A percentile compares a stretch with the other conserved stretches of the same genome.
Conservation (phyloP, 768 basidiomycete species). For the Pleurotus cornucopiae region DNA sequence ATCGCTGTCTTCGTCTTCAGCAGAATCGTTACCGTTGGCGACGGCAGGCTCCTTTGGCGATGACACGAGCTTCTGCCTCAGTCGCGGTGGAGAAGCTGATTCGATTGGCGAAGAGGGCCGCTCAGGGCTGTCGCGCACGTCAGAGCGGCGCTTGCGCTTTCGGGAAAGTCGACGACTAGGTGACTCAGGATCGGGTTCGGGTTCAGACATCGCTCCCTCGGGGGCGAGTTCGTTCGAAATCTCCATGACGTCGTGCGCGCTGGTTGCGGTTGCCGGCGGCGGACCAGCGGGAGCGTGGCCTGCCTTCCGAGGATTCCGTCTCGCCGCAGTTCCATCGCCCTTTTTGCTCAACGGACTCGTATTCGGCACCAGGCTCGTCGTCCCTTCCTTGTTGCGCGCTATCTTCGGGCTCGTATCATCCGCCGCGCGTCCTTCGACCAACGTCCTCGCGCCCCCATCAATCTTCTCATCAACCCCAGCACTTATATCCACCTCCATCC, state of each 20-base stretch:
- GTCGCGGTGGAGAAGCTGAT: too few species aligned
- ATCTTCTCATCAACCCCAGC: neutral
- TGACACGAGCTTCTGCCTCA: too few species aligned
- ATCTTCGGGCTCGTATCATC: neutral
- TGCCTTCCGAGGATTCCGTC: neutral
- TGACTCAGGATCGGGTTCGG: neutral
- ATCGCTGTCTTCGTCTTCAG: neutral
- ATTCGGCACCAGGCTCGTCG: neutral
- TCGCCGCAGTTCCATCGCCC: constrained; percentile 11
- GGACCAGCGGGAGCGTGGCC: neutral
- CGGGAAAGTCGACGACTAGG: neutral
- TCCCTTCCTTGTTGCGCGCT: neutral
- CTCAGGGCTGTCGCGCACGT: neutral
- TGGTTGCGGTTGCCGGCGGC: neutral
- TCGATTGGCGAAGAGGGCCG: neutral
- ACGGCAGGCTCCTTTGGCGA: too few species aligned
- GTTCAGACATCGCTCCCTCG: neutral
- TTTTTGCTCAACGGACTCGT: neutral
- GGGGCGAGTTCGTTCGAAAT: constrained; percentile 6
- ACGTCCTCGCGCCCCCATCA: neutral
- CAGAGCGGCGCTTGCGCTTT: neutral
- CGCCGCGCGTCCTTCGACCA: neutral
- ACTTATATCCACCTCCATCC: constrained; percentile 7
- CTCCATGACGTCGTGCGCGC: constrained; percentile 8
- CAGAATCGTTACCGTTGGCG: neutral